These are phyloP conservation scores for Mariannaea elegans DNA, from an alignment of 2,329 filamentous ascomycete genomes.

Conservation along the genomic window DNA sequence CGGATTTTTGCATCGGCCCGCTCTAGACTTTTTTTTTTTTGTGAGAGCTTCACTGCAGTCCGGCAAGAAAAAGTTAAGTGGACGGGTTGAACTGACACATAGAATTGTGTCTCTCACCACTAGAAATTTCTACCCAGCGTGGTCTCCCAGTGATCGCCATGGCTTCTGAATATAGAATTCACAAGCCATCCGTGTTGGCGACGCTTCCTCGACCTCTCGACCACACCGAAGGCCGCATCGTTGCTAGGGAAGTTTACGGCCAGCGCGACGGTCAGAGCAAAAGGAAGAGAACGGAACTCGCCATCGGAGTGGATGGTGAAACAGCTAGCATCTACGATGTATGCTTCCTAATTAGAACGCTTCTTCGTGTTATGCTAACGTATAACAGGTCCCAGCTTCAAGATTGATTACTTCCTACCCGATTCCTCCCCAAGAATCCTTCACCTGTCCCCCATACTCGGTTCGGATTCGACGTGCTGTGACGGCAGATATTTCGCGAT, in stretches of 20 bases:
- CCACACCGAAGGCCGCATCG: constrained; percentile 59
- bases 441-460: constrained; percentile 70
- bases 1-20: constrained; percentile 48
- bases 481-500: constrained; percentile 60
- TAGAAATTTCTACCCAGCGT: constrained; percentile 13
- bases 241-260: constrained; percentile 69
- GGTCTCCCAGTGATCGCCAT: constrained; percentile 47
- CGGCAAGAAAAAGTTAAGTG: constrained; percentile 28
- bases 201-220: constrained; percentile 67
- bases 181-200: constrained; percentile 71
- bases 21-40: constrained; percentile 46
- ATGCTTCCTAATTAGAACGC: constrained; percentile 35
- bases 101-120: constrained; percentile 33
- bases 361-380: constrained; percentile 9
- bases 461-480: constrained; percentile 60
- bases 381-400: constrained; percentile 64
- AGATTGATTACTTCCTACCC: constrained; percentile 73
- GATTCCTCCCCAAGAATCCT: constrained; percentile 70
- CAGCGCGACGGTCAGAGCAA: constrained; percentile 66
- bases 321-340: constrained; percentile 74
- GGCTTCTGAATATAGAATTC: constrained; percentile 68
- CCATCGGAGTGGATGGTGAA: constrained; percentile 72
- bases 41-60: constrained; percentile 40
- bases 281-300: constrained; percentile 70
- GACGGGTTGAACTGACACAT: constrained; percentile 23